These are phyloP conservation scores for Ogataea trehalophila DNA, from an alignment of 805 yeast species.

Conservation along the genomic window DNA sequence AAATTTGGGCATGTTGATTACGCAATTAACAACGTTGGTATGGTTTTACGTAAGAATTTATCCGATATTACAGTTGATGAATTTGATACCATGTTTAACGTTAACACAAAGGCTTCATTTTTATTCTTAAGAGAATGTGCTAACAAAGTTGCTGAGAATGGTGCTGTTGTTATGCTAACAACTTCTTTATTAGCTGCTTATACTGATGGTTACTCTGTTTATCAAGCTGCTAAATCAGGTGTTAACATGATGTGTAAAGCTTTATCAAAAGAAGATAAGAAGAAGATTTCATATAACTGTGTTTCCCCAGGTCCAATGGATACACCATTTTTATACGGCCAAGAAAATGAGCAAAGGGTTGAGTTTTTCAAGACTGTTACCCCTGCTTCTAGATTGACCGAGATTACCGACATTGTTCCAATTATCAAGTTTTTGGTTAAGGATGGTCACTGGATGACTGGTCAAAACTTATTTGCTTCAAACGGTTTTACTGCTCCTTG, in stretches of 20 bases:
- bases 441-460: slow-evolving; percentile 67
- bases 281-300: slow-evolving; percentile 46
- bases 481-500: slow-evolving; percentile 63
- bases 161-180: slow-evolving; percentile 52
- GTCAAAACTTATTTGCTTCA: slow-evolving; percentile 60
- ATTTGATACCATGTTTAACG: slow-evolving; percentile 46
- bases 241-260: slow-evolving; percentile 51
- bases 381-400: slow-evolving; percentile 47
- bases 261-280: slow-evolving; percentile 50
- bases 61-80: slow-evolving; percentile 49
- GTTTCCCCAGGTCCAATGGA: slow-evolving; percentile 69
- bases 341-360: slow-evolving; percentile 49
- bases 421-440: slow-evolving; percentile 54
- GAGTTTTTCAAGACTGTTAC: slow-evolving; percentile 52
- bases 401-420: slow-evolving; percentile 59
- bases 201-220: slow-evolving; percentile 46
- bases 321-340: slow-evolving; percentile 60
- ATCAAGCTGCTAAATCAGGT: slow-evolving; percentile 55
- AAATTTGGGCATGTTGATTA: slow-evolving; percentile 50
- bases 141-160: slow-evolving; percentile 43
- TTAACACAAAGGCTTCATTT: slow-evolving; percentile 58
- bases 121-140: slow-evolving; percentile 57
- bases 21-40: slow-evolving; percentile 67
- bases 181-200: slow-evolving; percentile 66
- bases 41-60: slow-evolving; percentile 58